These are phyloP conservation scores for Flaveria sonorensis DNA, from an alignment of 129 eudicot genomes.

Conservation along the genomic window DNA sequence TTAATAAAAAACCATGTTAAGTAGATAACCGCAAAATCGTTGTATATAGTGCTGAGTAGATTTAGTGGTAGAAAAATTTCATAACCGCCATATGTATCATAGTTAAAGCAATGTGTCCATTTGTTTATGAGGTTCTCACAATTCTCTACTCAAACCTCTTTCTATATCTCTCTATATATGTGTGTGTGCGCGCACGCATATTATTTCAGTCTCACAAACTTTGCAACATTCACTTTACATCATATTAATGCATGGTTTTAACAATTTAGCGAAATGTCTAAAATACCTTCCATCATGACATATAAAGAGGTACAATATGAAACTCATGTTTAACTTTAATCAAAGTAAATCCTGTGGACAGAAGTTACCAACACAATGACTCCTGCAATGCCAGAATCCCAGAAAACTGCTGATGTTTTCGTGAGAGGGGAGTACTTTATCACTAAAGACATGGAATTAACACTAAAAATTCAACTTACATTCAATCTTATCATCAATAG, in stretches of 20 bases:
- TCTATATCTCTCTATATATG: too few species aligned
- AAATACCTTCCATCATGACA: neutral
- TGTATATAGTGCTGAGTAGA: neutral
- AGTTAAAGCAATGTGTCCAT: neutral
- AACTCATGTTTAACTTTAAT: neutral
- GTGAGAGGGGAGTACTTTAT: neutral
- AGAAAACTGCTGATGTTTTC: neutral
- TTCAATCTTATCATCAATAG: conserved; percentile 87
- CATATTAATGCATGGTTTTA: conserved; percentile 3
- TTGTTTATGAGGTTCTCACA: neutral
- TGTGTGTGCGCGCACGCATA: neutral
- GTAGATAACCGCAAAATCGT: neutral
- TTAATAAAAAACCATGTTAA: neutral
- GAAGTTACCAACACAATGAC: neutral
- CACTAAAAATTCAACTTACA: conserved; percentile 46
- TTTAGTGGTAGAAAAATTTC: neutral
- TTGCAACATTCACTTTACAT: conserved; percentile 7
- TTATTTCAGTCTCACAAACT: conserved; percentile 1
- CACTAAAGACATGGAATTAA: neutral
- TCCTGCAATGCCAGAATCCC: conserved; percentile 2
- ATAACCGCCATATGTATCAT: neutral
- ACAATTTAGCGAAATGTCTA: neutral
- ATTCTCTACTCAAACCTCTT: neutral
- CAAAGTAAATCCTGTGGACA: neutral
- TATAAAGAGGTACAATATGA: neutral